Evolutionary conservation across 1,284 basidiomycete species (phyloP), one percentile per base, ranked within the genome.

Genomic region (Pseudomicrostroma phylloplanum): DNA sequence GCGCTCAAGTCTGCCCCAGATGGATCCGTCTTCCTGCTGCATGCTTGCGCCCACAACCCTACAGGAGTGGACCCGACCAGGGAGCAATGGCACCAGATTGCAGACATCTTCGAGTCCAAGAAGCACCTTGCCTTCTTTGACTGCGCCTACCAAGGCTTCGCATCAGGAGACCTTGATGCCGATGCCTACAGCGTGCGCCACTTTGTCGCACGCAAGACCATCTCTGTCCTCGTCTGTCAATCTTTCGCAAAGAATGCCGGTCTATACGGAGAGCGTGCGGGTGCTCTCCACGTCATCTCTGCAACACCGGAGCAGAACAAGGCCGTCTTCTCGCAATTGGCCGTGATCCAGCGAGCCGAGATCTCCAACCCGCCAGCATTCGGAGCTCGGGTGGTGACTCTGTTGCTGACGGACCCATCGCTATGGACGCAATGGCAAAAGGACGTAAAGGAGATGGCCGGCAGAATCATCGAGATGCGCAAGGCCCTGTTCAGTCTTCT

Each of bases 181-280:
- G 96, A 99, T 76, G 96, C 96, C 6, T 94, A 89, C 80, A 91
- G 94, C 36, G 87, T 97, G 62, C 89, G 96, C 67, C 87, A 96
- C 83, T 96, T 96, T 82, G 88, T 87, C 36, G 82, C 85, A 69
- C 69, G 70, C 42, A 82, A 83, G 65, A 85, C 85, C 19, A 86
- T 96, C 56, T 86, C 90, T 26, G 77, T 93, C 81, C 83, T 96
- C 30, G 85, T 96, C 58, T 94, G 91, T 82, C 96, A 94, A 88
- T 91, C 89, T 79, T 96, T 93, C 81, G 91, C 92, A 42, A 96
- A 96, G 85, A 96, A 96, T 75, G 91, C 92, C 11, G 93, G 93
- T 7, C 78, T 96, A 79, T 96, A 96, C 78, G 89, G 91, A 57
- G 96, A 72, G 76, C 88, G 89, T 55, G 84, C 87, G 17, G 87